Evolutionary conservation across 1,284 basidiomycete genomes (phyloP).

Genomic region (Polyporus tsugae): DNA sequence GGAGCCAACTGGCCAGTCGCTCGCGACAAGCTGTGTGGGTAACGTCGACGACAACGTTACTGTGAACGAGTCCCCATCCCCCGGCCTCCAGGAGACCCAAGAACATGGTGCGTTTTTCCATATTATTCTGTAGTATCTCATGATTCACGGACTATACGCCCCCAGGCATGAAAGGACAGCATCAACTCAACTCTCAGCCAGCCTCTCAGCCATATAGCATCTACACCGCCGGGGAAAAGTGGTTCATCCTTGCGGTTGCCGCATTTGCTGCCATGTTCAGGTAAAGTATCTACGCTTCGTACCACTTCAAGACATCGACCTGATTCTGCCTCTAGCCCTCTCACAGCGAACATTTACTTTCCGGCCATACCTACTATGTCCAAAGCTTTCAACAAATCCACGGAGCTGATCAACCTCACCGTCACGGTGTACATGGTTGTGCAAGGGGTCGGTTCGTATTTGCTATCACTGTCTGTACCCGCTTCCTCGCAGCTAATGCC

Average conservation of each 20-base stretch:
- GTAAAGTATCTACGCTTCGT: constrained; percentile 41
- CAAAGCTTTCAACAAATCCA: constrained; percentile 65
- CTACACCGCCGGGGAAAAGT: constrained; percentile 67
- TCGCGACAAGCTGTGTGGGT: not conserved
- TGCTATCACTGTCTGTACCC: not conserved
- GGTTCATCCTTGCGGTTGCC: constrained; percentile 68
- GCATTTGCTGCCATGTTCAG: constrained; percentile 70
- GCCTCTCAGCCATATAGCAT: constrained; percentile 54
- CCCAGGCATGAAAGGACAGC: constrained; percentile 5
- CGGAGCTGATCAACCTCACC: constrained; percentile 78
- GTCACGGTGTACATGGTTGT: constrained; percentile 84
- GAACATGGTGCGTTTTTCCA: not conserved
- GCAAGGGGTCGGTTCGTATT: constrained; percentile 68
- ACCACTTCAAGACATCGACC: not conserved
- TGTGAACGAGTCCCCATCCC: not conserved
- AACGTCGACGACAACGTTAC: not conserved
- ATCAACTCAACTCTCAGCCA: constrained; percentile 4
- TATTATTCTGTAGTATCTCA: too few relatives aligned
- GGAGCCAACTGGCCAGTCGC: not conserved
- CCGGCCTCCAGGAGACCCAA: not conserved
- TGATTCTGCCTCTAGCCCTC: constrained; percentile 52
- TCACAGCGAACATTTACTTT: constrained; percentile 81
- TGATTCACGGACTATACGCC: not conserved
- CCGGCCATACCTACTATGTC: constrained; percentile 79
- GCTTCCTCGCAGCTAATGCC: not conserved